A percentile compares a stretch with the other conserved stretches of the same genome.
These are phyloP conservation scores for Lentinula aciculospora DNA, from an alignment of 768 basidiomycete genomes.

Conservation along the genomic window DNA sequence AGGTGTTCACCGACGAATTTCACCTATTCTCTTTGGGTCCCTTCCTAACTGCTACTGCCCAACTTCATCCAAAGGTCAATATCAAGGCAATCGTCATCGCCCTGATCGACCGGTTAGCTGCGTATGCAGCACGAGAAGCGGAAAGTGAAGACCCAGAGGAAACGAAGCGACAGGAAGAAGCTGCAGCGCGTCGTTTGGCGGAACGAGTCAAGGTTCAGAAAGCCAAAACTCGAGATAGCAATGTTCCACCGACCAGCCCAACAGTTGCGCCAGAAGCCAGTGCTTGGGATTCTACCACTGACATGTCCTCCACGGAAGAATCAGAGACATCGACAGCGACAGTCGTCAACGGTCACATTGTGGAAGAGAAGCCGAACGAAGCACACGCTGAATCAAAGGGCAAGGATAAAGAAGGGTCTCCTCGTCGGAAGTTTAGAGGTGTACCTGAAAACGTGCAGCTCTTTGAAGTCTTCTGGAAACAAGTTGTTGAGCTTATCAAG, in stretches of 20 bases:
- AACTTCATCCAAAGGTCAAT: conserved; percentile 95
- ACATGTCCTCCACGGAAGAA: conserved; percentile 23
- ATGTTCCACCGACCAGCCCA: conserved; percentile 24
- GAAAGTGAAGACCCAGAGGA: conserved; percentile 96
- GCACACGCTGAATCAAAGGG: conserved; percentile 36
- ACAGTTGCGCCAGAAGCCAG: conserved; percentile 34
- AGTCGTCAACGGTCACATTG: neutral
- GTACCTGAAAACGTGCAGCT: conserved; percentile 92
- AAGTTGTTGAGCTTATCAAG: conserved; percentile 97
- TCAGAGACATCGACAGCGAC: conserved; percentile 5
- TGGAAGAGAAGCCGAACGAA: conserved; percentile 10
- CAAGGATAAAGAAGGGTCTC: conserved; percentile 52
- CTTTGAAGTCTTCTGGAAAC: conserved; percentile 99
- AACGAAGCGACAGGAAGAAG: conserved; percentile 89
- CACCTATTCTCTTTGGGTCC: conserved; percentile 94
- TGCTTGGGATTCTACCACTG: conserved; percentile 38
- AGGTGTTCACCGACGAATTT: conserved; percentile 99
- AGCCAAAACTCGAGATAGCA: conserved; percentile 51
- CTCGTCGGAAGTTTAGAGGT: conserved; percentile 84
- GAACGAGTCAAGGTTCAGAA: conserved; percentile 80
- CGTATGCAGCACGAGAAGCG: conserved; percentile 95
- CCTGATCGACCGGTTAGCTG: conserved; percentile 90
- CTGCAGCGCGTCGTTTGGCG: conserved; percentile 80
- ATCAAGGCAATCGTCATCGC: conserved; percentile 99
- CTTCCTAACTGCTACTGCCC: conserved; percentile 93